Percentiles rank a stretch among this genome's conserved stretches.
phyloP scores from a whole-genome alignment of 495 filamentous ascomycete genomes.

The Podospora tetraspora region DNA sequence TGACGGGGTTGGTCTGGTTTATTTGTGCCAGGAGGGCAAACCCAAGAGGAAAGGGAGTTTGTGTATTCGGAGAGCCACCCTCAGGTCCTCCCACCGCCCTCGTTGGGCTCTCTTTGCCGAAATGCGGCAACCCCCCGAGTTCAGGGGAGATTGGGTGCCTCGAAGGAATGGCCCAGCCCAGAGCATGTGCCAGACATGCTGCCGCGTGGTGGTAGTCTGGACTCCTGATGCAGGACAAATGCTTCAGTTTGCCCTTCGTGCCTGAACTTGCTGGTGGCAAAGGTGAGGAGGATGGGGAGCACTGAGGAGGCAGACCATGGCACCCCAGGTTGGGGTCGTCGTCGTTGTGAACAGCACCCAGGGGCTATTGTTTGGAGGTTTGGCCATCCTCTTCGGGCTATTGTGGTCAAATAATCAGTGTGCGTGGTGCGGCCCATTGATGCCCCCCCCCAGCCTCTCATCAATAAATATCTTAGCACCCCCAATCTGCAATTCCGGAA shows the following conservation, averaged over 20 bases:
- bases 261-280: neutral
- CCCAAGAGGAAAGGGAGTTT: neutral
- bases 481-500: neutral
- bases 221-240: neutral
- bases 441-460: neutral
- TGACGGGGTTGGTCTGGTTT: neutral
- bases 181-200: neutral
- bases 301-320: neutral
- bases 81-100: neutral
- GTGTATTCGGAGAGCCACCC: neutral
- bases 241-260: neutral
- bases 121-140: neutral
- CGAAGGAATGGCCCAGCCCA: neutral
- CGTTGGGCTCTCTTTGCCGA: neutral
- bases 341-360: neutral
- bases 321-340: neutral
- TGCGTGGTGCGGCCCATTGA: constrained; percentile 9
- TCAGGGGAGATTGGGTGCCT: neutral
- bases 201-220: neutral
- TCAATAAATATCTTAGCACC: neutral
- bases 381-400: constrained; percentile 1
- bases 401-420: constrained; percentile 4
- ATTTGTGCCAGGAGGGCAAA: neutral
- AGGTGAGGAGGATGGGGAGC: neutral
- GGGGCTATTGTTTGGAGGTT: constrained; percentile 1